phyloP scores from a whole-genome alignment of 179 eudicot genomes.

The Actinidia arguta region DNA sequence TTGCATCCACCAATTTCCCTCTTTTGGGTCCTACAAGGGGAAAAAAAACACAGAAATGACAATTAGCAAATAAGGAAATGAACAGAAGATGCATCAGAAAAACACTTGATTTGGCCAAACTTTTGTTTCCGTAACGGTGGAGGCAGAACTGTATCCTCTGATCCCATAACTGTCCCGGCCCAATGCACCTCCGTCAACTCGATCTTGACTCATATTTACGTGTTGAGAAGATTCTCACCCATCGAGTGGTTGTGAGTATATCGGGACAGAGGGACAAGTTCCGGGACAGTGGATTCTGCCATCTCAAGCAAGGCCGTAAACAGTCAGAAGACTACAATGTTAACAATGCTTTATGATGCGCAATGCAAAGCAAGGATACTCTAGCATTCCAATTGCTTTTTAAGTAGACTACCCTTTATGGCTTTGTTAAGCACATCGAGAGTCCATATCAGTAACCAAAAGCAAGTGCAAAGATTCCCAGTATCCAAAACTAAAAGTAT shows the following conservation, averaged over 20 bases:
- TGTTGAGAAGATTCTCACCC: no score
- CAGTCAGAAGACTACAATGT: no score
- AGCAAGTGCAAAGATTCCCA: constrained; percentile 34
- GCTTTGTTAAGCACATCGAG: not conserved
- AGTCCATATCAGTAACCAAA: not conserved
- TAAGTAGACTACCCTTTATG: not conserved
- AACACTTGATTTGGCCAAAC: not conserved
- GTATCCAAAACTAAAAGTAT: constrained; percentile 19
- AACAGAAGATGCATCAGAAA: not conserved
- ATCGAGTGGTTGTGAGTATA: no score
- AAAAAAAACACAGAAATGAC: not conserved
- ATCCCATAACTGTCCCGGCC: no score
- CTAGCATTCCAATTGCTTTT: constrained; percentile 4
- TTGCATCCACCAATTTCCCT: constrained; percentile 61
- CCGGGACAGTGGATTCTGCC: no score
- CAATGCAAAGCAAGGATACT: not conserved
- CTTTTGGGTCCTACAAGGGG: constrained; percentile 44
- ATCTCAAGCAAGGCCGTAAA: no score
- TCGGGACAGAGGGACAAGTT: no score
- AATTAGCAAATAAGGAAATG: not conserved
- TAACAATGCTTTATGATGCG: no score
- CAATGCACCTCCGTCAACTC: no score
- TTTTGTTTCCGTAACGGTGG: not conserved
- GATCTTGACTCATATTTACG: no score
- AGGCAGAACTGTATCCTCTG: no score